Evolutionary conservation across 768 basidiomycete genomes (phyloP), one percentile per base, ranked within the genome.

Genomic region (Boletus edulis): DNA sequence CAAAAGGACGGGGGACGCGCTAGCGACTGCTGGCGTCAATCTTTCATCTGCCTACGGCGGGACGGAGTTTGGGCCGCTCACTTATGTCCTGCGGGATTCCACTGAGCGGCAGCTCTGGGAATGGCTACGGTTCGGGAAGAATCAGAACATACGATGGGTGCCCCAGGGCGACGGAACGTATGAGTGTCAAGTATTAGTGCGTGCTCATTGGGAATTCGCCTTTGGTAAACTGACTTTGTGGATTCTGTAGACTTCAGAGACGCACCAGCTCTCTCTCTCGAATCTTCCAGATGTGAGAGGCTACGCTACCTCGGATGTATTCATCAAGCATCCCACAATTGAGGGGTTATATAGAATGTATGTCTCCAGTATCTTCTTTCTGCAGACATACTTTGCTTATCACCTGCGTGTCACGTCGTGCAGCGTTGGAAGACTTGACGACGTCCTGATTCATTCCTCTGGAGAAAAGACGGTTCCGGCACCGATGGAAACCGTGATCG

Each of bases 171-270:
- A 76, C 22, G 72, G 66, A 3, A 74, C 69, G 1, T 76, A 62
- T 34, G 77, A 77, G 46, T 72, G 67, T 29, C 75, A 76, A 27
- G 50, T 75, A 12, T 49, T 76, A 62, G 77, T 78, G 17, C 46
- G 63, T 38, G 10, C 24, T 6, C 34, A 6, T 29, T 29, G 0
- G 34, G 14, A 35, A 35, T 0, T 13, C 14, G 34, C 12, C 4
- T 14, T 14, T 13, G 34, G 34, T 11, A 35, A 9, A 39, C 9
- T 9, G 17, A 39, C 38, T 15, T 39, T 5, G 34, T 5, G 11
- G 13, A 6, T 35, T 11, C 2, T 32, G 13, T 7, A 51, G 46
- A 47, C 38, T 1, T 46, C 45, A 18, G 20, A 38, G 18, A 47
- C 52, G 9, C 45, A 46, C 29, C 44, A 46, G 15, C 4, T 47